Conservation (phyloP, 2,329 filamentous ascomycete genomes). For the Fusarium pininemorale region DNA sequence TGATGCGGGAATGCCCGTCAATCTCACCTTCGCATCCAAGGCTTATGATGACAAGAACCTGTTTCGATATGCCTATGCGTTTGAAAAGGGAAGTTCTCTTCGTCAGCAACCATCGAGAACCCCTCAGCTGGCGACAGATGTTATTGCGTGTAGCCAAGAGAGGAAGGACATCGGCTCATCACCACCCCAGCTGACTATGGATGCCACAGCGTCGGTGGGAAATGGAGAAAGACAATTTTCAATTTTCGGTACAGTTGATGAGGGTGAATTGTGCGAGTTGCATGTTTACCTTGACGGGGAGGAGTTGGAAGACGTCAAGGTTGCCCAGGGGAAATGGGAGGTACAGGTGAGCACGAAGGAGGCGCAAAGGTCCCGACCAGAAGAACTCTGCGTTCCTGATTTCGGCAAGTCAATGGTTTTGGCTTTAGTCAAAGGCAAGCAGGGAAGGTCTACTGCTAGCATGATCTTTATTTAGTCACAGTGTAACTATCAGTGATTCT, state of each 20-base stretch:
- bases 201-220: not conserved
- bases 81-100: not conserved
- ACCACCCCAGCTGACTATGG: not conserved
- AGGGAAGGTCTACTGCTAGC: not conserved
- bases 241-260: not conserved
- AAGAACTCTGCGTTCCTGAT: not conserved
- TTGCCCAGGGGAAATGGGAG: not conserved
- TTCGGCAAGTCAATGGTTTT: not conserved
- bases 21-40: not conserved
- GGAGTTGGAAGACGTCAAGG: not conserved
- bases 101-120: not conserved
- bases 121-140: not conserved
- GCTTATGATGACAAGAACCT: not conserved
- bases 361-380: not conserved
- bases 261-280: not conserved
- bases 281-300: not conserved
- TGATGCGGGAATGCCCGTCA: not conserved
- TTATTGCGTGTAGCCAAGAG: not conserved
- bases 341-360: fast-evolving
- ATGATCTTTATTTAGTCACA: not conserved
- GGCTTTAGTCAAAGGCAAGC: not conserved
- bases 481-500: not conserved
- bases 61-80: not conserved
- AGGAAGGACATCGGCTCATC: not conserved
- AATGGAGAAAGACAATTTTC: not conserved